phyloP scores from a whole-genome alignment of 2,329 filamentous ascomycete genomes.

The Trichoderma pleuroti region DNA sequence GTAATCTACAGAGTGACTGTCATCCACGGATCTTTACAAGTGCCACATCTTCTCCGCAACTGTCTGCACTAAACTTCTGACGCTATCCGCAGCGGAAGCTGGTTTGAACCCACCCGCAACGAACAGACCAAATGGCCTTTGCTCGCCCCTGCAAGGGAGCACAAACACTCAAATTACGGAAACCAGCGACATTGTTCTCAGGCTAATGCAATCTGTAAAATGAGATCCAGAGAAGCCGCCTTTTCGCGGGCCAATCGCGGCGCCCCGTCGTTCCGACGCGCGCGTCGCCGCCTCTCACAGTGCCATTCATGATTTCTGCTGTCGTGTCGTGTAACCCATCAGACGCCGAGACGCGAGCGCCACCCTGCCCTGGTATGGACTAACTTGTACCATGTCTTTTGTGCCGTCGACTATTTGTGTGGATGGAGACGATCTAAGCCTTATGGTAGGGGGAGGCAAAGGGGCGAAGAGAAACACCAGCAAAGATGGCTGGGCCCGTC shows the following conservation, averaged over 20 bases:
- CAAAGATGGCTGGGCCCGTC: not conserved
- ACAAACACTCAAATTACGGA: not conserved
- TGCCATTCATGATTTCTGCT: not conserved
- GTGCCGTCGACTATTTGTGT: not conserved
- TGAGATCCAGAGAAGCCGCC: not conserved
- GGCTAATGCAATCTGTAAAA: not conserved
- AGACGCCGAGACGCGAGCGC: not conserved
- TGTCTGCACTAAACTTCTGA: not conserved
- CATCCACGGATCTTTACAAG: not conserved
- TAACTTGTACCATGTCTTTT: not conserved
- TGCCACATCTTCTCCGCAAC: not conserved
- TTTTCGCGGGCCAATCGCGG: not conserved
- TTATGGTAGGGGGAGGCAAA: not conserved
- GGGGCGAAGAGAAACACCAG: not conserved
- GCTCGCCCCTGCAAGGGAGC: not conserved
- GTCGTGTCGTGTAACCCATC: not conserved
- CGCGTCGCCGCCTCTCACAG: not conserved
- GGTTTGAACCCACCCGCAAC: not conserved
- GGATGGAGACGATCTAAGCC: not conserved
- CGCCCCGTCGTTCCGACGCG: not conserved
- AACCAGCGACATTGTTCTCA: not conserved
- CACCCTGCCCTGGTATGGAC: not conserved
- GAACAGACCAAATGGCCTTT: not conserved
- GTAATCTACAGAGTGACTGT: too few species aligned
- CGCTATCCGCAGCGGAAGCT: conserved; percentile 1